Evolutionary conservation across 768 basidiomycete genomes (phyloP), one percentile per base, ranked within the genome.

Genomic region (Ramaria sp.): DNA sequence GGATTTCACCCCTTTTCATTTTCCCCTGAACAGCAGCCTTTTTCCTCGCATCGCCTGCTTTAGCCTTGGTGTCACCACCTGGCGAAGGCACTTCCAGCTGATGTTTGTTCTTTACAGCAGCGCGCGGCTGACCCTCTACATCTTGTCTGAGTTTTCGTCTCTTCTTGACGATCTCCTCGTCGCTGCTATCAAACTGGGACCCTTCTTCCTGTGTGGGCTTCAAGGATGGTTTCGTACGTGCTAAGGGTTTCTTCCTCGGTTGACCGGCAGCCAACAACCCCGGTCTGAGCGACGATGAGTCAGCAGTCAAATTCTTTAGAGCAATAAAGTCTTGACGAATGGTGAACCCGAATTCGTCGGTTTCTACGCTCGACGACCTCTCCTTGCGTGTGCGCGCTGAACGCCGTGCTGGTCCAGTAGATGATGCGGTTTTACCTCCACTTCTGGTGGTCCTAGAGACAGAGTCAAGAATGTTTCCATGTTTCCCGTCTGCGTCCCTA

Each of bases 331-430:
- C 34, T 12, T 3, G 3, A 16, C 30, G 52, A 25, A 54, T 44
- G 20, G 52, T 30, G 41, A 54, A 54, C 12, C 52, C 52, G 32
- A 54, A 54, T 34, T 54, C 52, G 24, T 54, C 52, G 7, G 20
- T 43, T 24, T 42, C 27, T 15, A 54, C 42, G 27, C 3, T 28
- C 18, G 52, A 12, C n/a, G 32, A 18, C 10, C 38, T 27, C 15
- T 47, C 38, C 15, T n/a, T 25, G 7, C 28, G 20, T 28, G 32
- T 28, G n/a, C 52, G 52, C 34, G 42, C 24, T 9, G 52, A 54
- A 20, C 52, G 52, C 27, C 36, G 41, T 25, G 47, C 9, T 24
- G 52, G 18, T 48, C 45, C 56, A 24, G 52, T 56, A 16, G 24
- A 36, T n/a, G 1, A 36, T n/a, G 10, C 37, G 10, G 7, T 43